Evolutionary conservation across 208 protist genomes (phyloP).

Genomic region (Phytomonas sp.): DNA sequence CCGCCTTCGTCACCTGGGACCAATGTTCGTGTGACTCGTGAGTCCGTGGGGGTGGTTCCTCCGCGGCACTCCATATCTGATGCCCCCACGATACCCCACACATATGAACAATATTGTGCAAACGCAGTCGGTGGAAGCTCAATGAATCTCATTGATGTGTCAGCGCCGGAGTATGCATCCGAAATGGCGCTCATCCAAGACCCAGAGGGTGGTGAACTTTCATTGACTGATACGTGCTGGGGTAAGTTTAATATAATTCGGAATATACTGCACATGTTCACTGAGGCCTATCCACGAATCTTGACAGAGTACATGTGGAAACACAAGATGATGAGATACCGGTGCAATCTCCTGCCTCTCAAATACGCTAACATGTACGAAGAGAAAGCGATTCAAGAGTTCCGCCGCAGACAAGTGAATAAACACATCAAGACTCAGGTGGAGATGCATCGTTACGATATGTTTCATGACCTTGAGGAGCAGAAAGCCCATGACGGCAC

Average conservation of each 20-base stretch:
- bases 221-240: constrained; percentile 32
- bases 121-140: neutral
- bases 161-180: neutral
- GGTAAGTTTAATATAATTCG: constrained; percentile 58
- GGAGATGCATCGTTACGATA: constrained; percentile 28
- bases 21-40: constrained; percentile 44
- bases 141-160: neutral
- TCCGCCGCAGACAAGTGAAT: constrained; percentile 38
- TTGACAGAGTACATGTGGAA: constrained; percentile 87
- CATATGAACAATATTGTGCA: neutral
- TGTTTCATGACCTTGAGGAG: constrained; percentile 30
- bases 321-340: constrained; percentile 59
- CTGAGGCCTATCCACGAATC: constrained; percentile 84
- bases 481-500: constrained; percentile 20
- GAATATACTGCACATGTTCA: constrained; percentile 90
- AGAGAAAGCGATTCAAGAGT: constrained; percentile 50
- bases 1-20: constrained; percentile 10
- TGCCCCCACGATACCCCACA: neutral
- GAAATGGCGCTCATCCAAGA: constrained; percentile 56
- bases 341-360: constrained; percentile 63
- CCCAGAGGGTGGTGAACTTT: constrained; percentile 80
- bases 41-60: constrained; percentile 67
- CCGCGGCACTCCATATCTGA: constrained; percentile 32
- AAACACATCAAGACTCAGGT: constrained; percentile 33
- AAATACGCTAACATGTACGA: constrained; percentile 82